Base-by-base conservation (phyloP, 1,139 yeast genomes). In the Protomyces pachydermus region DNA sequence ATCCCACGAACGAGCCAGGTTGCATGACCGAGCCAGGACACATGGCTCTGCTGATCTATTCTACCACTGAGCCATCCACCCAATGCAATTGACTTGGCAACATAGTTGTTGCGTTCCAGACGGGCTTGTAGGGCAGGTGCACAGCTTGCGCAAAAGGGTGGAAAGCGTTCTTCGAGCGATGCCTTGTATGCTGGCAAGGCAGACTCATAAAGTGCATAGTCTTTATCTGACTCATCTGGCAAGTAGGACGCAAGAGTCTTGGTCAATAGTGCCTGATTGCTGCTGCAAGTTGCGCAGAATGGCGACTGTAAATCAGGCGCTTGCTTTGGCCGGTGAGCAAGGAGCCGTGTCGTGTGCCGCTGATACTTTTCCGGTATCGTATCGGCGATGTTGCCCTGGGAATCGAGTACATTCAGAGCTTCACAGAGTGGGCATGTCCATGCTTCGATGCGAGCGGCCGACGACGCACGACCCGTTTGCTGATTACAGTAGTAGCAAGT, bases 341-440 rank as follows among this genome's bases (percentile, higher is more conserved):
- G 28, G 20, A 45, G 12, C 42, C 60, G 3, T 25, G 46, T 42
- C 23, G 18, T 42, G 35, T 35, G 28, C 48, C 23, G 48, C 23
- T 35, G 28, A 51, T 54, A 38, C 54, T 52, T 32, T n/a, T n/a
- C 57, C 16, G 63, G 51, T n/a, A 66, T 57, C 20, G 35, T 20
- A 66, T 67, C 67, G 18, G 60, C 53, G 28, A 61, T 61, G 18
- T 46, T 46, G 32, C 67, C 65, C 14, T 63, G 53, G 34, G 35
- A 39, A 39, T 65, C 68, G 25, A 63, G 50, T 20, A 60, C 53
- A 48, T 68, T 68, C 35, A 60, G 60, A 10, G 67, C 68, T 20
- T 66, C 65, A 39, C 69, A 66, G 20, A 35, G 38, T 8, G 69
- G 68, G 46, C 70, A 68, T 6, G 60, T 32, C 69, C 70, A 68